Evolutionary conservation across 257 asterid species (phyloP), one percentile per base, ranked within the genome.

Genomic region (Nicotiana tomentosiformis): DNA sequence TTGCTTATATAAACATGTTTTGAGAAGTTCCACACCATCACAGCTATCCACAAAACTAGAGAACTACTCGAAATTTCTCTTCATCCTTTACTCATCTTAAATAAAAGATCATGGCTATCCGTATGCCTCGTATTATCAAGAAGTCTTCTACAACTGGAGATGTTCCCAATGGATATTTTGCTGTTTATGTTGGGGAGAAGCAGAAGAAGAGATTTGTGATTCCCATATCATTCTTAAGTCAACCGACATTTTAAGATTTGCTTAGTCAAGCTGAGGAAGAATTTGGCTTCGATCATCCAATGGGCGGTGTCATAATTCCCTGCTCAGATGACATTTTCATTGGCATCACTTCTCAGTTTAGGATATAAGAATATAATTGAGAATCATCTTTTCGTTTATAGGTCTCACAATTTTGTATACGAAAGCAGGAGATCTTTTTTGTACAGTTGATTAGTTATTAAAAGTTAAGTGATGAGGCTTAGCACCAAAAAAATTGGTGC

Each of bases 151-250:
- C 79, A 49, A 0, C 30, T 1, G 1, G 1, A 0, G 55, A 83
- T 49, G 93, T 90, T 64, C 92, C 95, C 0, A 91, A 90, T 81
- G 91, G 93, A 15, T 91, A 91, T 61, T 49, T 90, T 86, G 92
- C 89, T 15, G 89, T 90, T 57, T 91, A 90, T 64, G 88, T 90
- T 4, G 90, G 92, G 10, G 89, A 89, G 70, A 88, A 85, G 30
- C 76, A 86, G n/a, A 91, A 84, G 72, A 88, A 84, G 26, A 88
- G 92, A 29, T 90, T 81, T 20, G 86, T 90, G 1, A 84, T 92
- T 56, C 93, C 60, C 0, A 5, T 70, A 43, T 20, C 60, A 70
- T 43, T 5, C 60, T 70, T 43, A 60, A 43, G 20, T 1, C 78
- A 43, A 1, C 60, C 60, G 5, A 9, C 20, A 43, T 70, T 43